Evolutionary conservation across 2,329 filamentous ascomycete genomes (phyloP), one percentile per base, ranked within the genome.

Genomic region (Lachnellula willkommii): DNA sequence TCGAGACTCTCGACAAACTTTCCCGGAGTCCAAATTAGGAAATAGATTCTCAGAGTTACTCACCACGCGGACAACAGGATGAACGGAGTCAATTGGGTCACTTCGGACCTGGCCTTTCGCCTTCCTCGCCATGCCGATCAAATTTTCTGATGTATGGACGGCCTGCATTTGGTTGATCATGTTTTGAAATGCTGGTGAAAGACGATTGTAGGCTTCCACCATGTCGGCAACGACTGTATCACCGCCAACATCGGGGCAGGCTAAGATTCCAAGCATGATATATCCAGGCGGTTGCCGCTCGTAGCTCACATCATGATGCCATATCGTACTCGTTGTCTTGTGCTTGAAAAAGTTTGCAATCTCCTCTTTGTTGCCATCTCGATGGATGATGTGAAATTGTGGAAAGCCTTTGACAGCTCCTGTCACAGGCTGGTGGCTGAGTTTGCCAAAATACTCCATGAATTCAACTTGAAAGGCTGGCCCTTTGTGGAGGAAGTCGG

Each of bases 201-300:
- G 68, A 26, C 70, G 68, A 26, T 68, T 67, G 57, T 90, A 90
- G 0, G 86, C 86, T 2, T 80, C 75, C 65, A 88, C 88, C 1
- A 85, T 84, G 59, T 80, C 84, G 0, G 86, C 84, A 83, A 87
- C 88, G 0, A 89, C 78, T 0, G 87, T 89, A 68, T 90, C 87
- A 12, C 87, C 87, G 2, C 87, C 87, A 8, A 78, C 75, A 32
- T 79, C 76, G 2, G 77, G 77, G 6, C 75, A 75, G 51, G 78
- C 73, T 24, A 79, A 60, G 2, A 79, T 70, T 4, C 76, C 76
- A 28, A 80, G 75, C 69, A 87, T 85, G 0, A 85, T 85, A 52
- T 88, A 82, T 24, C 85, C 86, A 0, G 87, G 84, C 2, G 87
- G 86, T 57, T 89, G 85, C 20, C 77, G 75, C 69, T 89, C 86